Percentiles rank a stretch among this genome's conserved stretches.
Evolutionary conservation across 495 filamentous ascomycete genomes (phyloP).

Genomic region (Hypomontagnella submonticulosa): DNA sequence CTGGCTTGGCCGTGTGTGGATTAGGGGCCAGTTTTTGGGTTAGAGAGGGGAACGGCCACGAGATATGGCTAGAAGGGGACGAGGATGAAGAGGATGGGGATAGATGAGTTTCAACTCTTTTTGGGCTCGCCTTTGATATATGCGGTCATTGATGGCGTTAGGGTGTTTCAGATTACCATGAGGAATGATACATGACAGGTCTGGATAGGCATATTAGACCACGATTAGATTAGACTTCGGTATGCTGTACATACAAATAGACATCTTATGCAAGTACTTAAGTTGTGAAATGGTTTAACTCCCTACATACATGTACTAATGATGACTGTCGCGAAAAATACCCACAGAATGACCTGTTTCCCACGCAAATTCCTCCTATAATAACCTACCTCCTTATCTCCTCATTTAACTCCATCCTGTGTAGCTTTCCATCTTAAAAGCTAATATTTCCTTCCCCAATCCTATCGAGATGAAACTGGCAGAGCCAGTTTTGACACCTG

Average conservation of each 20-base stretch:
- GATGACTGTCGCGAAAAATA: no score
- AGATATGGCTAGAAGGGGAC: conserved; percentile 74
- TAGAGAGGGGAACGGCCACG: conserved; percentile 77
- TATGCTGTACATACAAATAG: neutral
- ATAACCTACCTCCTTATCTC: no score
- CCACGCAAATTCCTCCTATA: no score
- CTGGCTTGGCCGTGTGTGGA: conserved; percentile 69
- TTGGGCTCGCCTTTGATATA: neutral
- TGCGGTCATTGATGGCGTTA: neutral
- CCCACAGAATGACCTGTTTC: no score
- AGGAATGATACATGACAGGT: conserved; percentile 16
- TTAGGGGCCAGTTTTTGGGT: conserved; percentile 72
- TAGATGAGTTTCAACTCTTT: conserved; percentile 9
- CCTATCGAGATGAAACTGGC: no score
- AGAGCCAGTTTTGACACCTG: no score
- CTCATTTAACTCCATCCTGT: no score
- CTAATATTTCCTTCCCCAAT: no score
- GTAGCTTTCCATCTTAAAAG: no score
- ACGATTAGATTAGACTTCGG: conserved; percentile 1
- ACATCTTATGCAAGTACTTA: neutral
- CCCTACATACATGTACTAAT: no score
- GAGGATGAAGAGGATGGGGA: conserved; percentile 58
- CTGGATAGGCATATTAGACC: conserved; percentile 1
- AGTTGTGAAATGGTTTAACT: neutral
- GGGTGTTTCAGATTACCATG: conserved; percentile 1